phyloP scores from a whole-genome alignment of 176 grass and related monocot species.

The Leersia perrieri region DNA sequence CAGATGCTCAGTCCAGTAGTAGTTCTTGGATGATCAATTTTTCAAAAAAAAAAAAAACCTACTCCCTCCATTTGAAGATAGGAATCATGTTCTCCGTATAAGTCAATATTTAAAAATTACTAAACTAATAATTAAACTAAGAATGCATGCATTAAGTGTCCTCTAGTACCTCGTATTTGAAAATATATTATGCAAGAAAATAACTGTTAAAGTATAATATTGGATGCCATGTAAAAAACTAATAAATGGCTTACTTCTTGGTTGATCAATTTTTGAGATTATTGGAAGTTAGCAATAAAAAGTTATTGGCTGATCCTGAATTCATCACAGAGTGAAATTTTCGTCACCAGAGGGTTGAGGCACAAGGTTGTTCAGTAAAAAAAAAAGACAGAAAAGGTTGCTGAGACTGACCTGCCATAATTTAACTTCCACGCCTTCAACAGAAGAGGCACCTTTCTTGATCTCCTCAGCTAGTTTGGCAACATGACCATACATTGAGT shows the following conservation, averaged over 20 bases:
- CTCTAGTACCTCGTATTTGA: too few relatives aligned
- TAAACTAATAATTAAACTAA: too few relatives aligned
- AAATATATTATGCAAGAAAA: too few relatives aligned
- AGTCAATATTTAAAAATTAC: too few relatives aligned
- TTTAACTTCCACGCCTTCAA: slow-evolving; percentile 76
- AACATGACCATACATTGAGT: slow-evolving; percentile 87
- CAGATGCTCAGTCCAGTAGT: background rate
- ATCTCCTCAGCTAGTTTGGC: slow-evolving; percentile 86
- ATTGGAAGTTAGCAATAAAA: too few relatives aligned
- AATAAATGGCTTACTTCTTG: too few relatives aligned
- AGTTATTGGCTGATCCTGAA: background rate
- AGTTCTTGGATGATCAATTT: background rate
- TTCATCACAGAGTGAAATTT: background rate
- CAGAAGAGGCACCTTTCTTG: slow-evolving; percentile 68
- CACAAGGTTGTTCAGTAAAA: background rate
- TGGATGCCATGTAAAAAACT: too few relatives aligned
- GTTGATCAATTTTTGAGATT: background rate
- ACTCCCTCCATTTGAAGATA: too few relatives aligned
- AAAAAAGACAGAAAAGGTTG: background rate
- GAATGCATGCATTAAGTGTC: too few relatives aligned
- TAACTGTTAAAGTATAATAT: too few relatives aligned
- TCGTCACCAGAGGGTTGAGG: background rate
- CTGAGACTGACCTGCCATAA: slow-evolving; percentile 71
- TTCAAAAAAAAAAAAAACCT: background rate
- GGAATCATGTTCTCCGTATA: too few relatives aligned